Evolutionary conservation across 257 asterid species (phyloP).

Genomic region (Solanum tarijense): DNA sequence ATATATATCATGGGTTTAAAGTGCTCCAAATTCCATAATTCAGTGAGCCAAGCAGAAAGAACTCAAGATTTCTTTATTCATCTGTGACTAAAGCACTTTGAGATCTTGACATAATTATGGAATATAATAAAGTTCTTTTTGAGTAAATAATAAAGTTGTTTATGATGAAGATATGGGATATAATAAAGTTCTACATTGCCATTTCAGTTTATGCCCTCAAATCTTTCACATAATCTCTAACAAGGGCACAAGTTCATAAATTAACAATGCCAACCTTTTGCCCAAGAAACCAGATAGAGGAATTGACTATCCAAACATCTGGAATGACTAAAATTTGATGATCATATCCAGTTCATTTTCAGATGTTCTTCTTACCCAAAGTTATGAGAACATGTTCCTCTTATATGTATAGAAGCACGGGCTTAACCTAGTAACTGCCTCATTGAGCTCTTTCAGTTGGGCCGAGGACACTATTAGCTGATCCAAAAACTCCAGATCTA

Average conservation of each 20-base stretch:
- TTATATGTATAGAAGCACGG: background rate
- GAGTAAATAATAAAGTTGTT: background rate
- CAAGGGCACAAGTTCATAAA: background rate
- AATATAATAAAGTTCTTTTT: background rate
- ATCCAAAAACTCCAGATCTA: background rate
- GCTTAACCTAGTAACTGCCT: background rate
- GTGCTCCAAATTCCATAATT: background rate
- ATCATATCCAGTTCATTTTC: background rate
- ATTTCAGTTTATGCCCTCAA: background rate
- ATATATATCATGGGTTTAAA: background rate
- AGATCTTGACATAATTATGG: background rate
- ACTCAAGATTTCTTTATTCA: background rate
- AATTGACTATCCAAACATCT: background rate
- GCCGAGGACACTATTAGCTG: background rate
- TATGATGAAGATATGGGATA: background rate
- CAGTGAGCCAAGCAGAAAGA: background rate
- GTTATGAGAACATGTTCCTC: background rate
- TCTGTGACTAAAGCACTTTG: background rate
- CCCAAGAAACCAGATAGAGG: background rate
- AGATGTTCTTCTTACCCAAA: background rate
- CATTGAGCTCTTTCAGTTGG: background rate
- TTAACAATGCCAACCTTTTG: background rate
- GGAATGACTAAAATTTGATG: background rate
- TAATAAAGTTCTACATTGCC: background rate
- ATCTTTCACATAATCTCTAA: background rate